phyloP scores from a whole-genome alignment of 78 protist genomes.

The Polysphondylium violaceum region DNA sequence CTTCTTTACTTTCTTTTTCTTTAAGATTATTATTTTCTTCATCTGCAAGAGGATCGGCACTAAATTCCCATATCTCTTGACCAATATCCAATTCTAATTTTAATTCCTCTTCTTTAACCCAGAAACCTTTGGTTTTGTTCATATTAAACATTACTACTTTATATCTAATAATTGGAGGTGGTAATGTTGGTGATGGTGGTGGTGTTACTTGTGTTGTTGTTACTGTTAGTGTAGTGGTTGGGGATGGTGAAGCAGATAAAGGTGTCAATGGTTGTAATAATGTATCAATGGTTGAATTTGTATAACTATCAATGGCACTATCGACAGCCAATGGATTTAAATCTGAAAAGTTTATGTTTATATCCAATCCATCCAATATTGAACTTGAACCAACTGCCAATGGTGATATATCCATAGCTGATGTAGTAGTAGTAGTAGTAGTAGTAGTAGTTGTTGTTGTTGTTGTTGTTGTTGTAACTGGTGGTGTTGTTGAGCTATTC shows the following conservation, averaged over 20 bases:
- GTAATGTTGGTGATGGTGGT: not conserved
- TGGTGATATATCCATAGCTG: too few species aligned
- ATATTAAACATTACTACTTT: constrained; percentile 74
- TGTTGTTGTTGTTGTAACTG: not conserved
- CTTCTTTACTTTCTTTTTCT: not conserved
- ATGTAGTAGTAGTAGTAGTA: too few species aligned
- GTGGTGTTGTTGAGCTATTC: not conserved
- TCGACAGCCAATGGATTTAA: too few species aligned
- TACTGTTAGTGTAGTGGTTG: not conserved
- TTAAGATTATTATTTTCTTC: constrained; percentile 19
- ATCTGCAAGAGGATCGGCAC: constrained; percentile 50
- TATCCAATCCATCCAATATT: too few species aligned
- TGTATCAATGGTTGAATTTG: too few species aligned
- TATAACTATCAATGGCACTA: too few species aligned
- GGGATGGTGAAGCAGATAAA: not conserved
- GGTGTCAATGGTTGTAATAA: too few species aligned
- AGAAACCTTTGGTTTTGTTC: constrained; percentile 78
- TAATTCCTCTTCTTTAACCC: constrained; percentile 66
- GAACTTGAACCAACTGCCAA: too few species aligned
- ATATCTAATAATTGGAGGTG: not conserved
- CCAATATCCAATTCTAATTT: constrained; percentile 46
- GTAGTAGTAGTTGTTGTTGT: not conserved
- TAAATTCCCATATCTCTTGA: constrained; percentile 67
- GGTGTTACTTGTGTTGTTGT: not conserved
- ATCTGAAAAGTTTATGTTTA: too few species aligned